Evolutionary conservation across 371 early-diverging fungal species (phyloP), one percentile per base, ranked within the genome.

Genomic region (Antonospora locustae): DNA sequence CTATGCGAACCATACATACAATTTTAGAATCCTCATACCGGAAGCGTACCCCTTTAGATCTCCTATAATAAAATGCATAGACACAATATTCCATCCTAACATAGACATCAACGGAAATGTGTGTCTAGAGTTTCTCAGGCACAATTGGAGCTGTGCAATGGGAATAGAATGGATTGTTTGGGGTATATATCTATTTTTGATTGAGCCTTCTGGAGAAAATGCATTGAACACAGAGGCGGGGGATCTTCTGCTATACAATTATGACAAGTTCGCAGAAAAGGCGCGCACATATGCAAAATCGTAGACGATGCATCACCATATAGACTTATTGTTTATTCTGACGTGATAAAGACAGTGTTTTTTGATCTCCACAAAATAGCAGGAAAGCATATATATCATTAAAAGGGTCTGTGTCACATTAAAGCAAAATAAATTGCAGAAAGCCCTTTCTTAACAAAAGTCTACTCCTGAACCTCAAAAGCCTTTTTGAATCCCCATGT

Each of bases 401-500:
- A n/a, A n/a, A n/a, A n/a, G n/a, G n/a, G n/a, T n/a, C n/a, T n/a
- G n/a, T n/a, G n/a, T n/a, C n/a, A n/a, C n/a, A n/a, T n/a, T n/a
- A n/a, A n/a, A n/a, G n/a, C n/a, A n/a, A n/a, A n/a, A n/a, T n/a
- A n/a, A n/a, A n/a, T n/a, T n/a, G n/a, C n/a, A n/a, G n/a, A n/a
- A n/a, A n/a, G n/a, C n/a, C n/a, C n/a, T n/a, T n/a, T n/a, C n/a
- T n/a, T n/a, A n/a, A n/a, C n/a, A n/a, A n/a, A n/a, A n/a, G n/a
- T n/a, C n/a, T n/a, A n/a, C n/a, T n/a, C n/a, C n/a, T n/a, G n/a
- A 32, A 66, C 41, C 40, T 67, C 68, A 50, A 55, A 67, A 16
- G 62, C 59, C 6, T 60, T 61, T 65, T 82, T 80, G 27, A 90
- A 89, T 44, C 96, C 94, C 94, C 94, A 96, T 55, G 83, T 79